Evolutionary conservation across 2,329 filamentous ascomycete genomes (phyloP), one percentile per base, ranked within the genome.

Genomic region (Aspergillus sp.): DNA sequence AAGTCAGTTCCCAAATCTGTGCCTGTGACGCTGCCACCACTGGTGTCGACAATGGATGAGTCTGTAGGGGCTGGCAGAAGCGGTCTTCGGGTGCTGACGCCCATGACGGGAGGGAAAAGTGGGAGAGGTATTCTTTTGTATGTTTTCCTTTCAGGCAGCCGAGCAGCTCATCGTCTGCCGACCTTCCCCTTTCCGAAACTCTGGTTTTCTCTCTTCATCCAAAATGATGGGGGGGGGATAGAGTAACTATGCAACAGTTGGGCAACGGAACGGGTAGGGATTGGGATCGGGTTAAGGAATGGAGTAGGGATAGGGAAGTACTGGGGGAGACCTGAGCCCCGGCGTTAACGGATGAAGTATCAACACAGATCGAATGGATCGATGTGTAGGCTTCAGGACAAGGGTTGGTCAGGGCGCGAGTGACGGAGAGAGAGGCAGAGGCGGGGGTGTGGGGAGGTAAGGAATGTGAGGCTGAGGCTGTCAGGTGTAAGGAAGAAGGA

Each of bases 1-100:
- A 81, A 61, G 70, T 81, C 78, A 63, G 79, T 81, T 61, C 76
- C 79, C 67, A 80, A 66, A 70, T 80, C 79, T 64, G 76, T 79
- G 59, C 70, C 75, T 58, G 73, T 76, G 53, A 68, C 66, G 66
- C 77, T 79, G 56, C 71, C 75, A 60, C 64, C 72, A 47, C 73
- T 71, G 42, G 78, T 78, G 68, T 78, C 77, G 66, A 78, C 70
- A 60, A 78, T 74, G 45, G 79, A 81, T 65, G 79, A 81, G 65
- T 81, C 79, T 65, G 79, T 80, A 45, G 79, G 78, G 60, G 79
- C 79, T 69, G 79, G 79, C 63, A 81, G 70, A 60, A 77, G 69
- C 66, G 77, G 77, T 73, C 75, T 77, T 68, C 77, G 78, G 70
- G 74, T 75, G 62, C 77, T 73, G 71, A 80, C 73, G 69, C 78